A percentile compares a stretch with the other conserved stretches of the same genome.
These are phyloP conservation scores for Aquilaria sinensis DNA, from an alignment of 345 rosid species.

Conservation along the genomic window DNA sequence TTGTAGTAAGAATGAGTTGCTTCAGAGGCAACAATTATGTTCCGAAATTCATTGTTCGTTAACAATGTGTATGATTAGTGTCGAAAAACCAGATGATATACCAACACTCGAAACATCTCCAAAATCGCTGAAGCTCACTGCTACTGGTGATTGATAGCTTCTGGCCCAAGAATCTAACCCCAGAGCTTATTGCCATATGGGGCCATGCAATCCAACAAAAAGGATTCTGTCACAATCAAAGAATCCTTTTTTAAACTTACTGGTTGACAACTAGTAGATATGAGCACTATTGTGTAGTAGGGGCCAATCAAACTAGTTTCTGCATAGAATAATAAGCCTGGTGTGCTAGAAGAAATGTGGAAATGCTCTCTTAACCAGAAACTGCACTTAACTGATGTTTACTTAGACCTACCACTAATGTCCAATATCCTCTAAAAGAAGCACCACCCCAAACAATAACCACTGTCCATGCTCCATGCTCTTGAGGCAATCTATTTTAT, in stretches of 20 bases:
- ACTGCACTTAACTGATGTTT: slow-evolving; percentile 1
- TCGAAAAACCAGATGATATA: background rate
- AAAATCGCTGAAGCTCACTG: slow-evolving; percentile 1
- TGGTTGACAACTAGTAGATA: slow-evolving; percentile 5
- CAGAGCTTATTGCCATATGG: background rate
- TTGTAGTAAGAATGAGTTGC: no score
- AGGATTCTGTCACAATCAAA: slow-evolving; percentile 9
- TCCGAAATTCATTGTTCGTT: no score
- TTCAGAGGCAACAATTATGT: no score
- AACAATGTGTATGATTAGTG: no score
- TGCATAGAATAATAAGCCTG: background rate
- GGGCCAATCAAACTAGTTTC: slow-evolving; percentile 7
- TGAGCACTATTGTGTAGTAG: slow-evolving; percentile 3
- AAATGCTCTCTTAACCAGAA: slow-evolving; percentile 3
- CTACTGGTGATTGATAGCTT: background rate
- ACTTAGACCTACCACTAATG: slow-evolving; percentile 26
- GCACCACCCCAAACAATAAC: background rate
- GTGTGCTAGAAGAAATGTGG: slow-evolving; percentile 5
- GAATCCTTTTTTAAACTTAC: background rate
- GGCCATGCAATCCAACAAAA: background rate
- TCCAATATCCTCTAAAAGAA: slow-evolving; percentile 1
- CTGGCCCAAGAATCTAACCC: background rate
- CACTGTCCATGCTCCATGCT: background rate
- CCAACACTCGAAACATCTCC: slow-evolving; percentile 4
- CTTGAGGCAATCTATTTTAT: background rate